Base-by-base conservation (phyloP, 805 yeast species). In the Yamadazyma kitorensis region DNA sequence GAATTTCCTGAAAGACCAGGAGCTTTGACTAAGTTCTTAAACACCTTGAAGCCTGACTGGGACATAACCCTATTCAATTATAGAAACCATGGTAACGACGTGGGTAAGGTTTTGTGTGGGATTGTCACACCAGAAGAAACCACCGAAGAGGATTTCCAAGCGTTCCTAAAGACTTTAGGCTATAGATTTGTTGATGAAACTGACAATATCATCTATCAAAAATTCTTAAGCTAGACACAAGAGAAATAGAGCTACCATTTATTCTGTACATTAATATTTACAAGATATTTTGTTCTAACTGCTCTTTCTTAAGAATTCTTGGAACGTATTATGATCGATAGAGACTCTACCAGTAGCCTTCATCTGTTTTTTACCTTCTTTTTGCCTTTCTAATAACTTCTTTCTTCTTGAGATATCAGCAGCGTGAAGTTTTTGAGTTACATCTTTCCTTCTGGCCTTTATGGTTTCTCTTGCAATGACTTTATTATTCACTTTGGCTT, bases 1-100 rank as follows among this genome's bases (percentile, higher is more conserved):
- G 96, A 88, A 60, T 94, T 93, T 70, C 99, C 99, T 10, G 99
- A 93, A 55, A 80, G 93, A 52, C 98, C 98, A 2, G 95, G 96
- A 30, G 97, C 98, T 1, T 70, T 93, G 51, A 76, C 82, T 18
- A 82, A 76, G 39, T 93, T 93, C 64, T 71, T 93, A 51, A 74
- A 72, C 17, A 72, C 80, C 12, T 61, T 93, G 54, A 77, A 82
- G 51, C 71, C 73, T 17, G 78, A 80, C 32, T 93, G 98, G 97
- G 93, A 93, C 55, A 78, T 93, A 42, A 84, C 97, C 1, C 64
- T 93, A 50, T 93, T 93, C 80, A 96, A 93, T 60, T 93, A 93
- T 63, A 80, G 99, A 70, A 88, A 93, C 64, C 95, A 88, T 49
- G 99, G 99, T 24, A 81, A 91, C 33, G 99, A 93, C 55, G 74